These are phyloP conservation scores for Nectriaceae sp. DNA, from an alignment of 2,329 filamentous ascomycete genomes.

Conservation along the genomic window DNA sequence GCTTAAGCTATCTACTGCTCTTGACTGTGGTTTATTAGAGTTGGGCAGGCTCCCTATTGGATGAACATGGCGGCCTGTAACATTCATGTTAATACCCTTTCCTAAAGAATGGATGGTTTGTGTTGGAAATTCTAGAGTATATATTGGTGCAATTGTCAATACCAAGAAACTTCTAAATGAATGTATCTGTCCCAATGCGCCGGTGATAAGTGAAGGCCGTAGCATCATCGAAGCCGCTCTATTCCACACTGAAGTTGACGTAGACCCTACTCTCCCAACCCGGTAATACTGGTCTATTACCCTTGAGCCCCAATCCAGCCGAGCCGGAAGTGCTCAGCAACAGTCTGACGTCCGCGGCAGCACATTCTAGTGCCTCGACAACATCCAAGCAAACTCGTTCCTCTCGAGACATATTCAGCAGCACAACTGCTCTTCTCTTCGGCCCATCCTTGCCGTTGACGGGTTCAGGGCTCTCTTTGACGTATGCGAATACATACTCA, in stretches of 20 bases:
- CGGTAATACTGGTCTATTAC: background rate
- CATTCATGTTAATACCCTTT: no score
- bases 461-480: slow-evolving; percentile 37
- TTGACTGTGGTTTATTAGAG: background rate
- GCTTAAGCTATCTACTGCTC: background rate
- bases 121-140: no score
- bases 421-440: slow-evolving; percentile 38
- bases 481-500: slow-evolving; percentile 58
- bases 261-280: slow-evolving; percentile 26
- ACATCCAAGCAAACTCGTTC: slow-evolving; percentile 31
- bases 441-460: slow-evolving; percentile 16
- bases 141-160: background rate
- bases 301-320: background rate
- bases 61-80: no score
- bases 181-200: no score
- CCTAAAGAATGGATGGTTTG: no score
- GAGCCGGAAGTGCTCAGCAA: slow-evolving; percentile 27
- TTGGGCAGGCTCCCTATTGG: no score
- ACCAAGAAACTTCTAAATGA: no score
- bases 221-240: no score
- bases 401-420: slow-evolving; percentile 49
- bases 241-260: slow-evolving; percentile 8
- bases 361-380: slow-evolving; percentile 20
- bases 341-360: slow-evolving; percentile 13
- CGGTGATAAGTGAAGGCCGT: no score